Evolutionary conservation across 2,329 filamentous ascomycete genomes (phyloP).

Genomic region (Trichoderma sp.): DNA sequence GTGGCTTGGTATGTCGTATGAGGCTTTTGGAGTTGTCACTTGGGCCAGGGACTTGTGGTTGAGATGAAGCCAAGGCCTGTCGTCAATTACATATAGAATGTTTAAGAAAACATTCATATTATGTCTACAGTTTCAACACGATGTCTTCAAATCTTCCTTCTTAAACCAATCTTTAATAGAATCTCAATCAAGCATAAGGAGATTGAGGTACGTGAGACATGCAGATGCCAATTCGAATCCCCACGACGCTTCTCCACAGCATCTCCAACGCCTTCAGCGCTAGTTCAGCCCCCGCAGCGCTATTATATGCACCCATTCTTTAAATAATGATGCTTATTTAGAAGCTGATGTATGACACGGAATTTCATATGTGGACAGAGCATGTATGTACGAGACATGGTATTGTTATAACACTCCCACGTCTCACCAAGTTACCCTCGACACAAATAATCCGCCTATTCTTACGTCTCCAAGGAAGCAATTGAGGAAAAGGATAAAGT

Average conservation of each 20-base stretch:
- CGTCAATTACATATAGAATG: no score
- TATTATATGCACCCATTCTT: not conserved
- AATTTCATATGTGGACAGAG: not conserved
- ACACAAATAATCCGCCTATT: not conserved
- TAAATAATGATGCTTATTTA: not conserved
- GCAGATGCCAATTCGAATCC: not conserved
- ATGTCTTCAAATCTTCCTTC: not conserved
- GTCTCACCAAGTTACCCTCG: not conserved
- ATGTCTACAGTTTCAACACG: not conserved
- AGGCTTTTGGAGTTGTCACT: not conserved
- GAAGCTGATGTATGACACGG: not conserved
- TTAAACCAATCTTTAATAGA: not conserved
- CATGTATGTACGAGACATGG: not conserved
- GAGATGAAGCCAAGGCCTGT: no score
- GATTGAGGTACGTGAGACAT: not conserved
- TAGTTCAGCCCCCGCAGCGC: not conserved
- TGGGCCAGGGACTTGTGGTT: no score
- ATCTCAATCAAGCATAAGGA: not conserved
- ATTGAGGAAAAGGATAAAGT: not conserved
- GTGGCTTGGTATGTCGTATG: conserved; percentile 8
- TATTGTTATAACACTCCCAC: not conserved
- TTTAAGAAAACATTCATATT: not conserved
- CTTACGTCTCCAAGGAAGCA: not conserved
- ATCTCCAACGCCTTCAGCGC: not conserved
- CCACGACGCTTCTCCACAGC: conserved; percentile 1